Conservation (phyloP, 2,329 filamentous ascomycete genomes). For the Cladophialophora chaetospira region DNA sequence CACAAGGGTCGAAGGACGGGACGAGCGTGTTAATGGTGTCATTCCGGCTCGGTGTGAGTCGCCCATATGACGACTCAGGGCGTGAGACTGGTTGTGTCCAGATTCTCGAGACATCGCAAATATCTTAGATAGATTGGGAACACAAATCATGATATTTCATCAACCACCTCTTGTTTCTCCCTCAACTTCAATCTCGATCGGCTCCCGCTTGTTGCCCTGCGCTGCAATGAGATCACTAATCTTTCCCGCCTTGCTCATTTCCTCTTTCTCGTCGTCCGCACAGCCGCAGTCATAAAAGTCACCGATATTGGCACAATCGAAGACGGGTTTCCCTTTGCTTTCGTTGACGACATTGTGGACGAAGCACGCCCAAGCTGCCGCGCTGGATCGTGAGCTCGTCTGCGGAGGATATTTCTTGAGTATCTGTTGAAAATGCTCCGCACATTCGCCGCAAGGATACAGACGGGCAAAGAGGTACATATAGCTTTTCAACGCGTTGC, state of each 20-base stretch:
- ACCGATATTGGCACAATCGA: constrained; percentile 66
- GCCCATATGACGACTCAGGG: too few relatives aligned
- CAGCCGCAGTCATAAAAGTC: constrained; percentile 70
- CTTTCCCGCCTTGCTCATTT: constrained; percentile 23
- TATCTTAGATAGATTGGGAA: not conserved
- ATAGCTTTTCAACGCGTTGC: constrained; percentile 60
- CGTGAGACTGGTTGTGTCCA: not conserved
- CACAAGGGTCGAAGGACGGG: constrained; percentile 19
- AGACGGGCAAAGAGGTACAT: constrained; percentile 66
- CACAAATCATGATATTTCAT: constrained; percentile 1
- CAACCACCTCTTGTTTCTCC: constrained; percentile 33
- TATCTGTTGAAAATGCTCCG: constrained; percentile 63
- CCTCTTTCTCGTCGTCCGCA: constrained; percentile 54
- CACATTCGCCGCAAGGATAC: constrained; percentile 69
- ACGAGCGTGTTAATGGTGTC: constrained; percentile 11
- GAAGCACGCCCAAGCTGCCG: constrained; percentile 68
- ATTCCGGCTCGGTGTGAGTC: constrained; percentile 22
- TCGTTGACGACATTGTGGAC: constrained; percentile 68
- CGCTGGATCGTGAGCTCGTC: constrained; percentile 61
- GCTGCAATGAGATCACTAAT: constrained; percentile 25
- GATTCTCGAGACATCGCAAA: not conserved
- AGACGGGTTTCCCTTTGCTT: constrained; percentile 61
- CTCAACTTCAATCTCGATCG: constrained; percentile 32
- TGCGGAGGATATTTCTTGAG: constrained; percentile 65
- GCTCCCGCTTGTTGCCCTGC: constrained; percentile 19